Conservation (phyloP, 306 rosid species). For the Malus orientalis region DNA sequence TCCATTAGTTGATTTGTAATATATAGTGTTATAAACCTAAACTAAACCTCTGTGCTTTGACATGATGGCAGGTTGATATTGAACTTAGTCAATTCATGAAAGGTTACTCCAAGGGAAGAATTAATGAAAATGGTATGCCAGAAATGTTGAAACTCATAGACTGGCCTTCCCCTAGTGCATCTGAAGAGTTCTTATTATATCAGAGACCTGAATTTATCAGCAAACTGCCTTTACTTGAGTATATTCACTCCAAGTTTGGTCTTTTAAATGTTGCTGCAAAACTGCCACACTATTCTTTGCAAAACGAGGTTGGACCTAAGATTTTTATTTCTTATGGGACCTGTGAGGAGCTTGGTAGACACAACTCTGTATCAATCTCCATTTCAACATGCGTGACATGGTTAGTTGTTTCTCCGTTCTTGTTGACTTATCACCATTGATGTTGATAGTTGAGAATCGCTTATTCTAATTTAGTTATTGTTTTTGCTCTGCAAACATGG, state of each 20-base stretch:
- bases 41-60: slow-evolving; percentile 18
- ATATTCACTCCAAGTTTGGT: slow-evolving; percentile 97
- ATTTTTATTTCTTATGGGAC: slow-evolving; percentile 79
- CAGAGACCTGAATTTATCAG: slow-evolving; percentile 95
- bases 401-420: slow-evolving; percentile 40
- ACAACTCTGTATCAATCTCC: slow-evolving; percentile 81
- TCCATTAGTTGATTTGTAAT: slow-evolving; percentile 2
- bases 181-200: slow-evolving; percentile 88
- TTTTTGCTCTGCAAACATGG: not conserved
- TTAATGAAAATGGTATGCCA: slow-evolving; percentile 66
- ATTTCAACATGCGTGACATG: slow-evolving; percentile 91
- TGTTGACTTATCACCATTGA: not conserved
- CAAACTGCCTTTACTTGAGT: slow-evolving; percentile 91
- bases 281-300: slow-evolving; percentile 95
- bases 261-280: slow-evolving; percentile 98
- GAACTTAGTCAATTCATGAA: slow-evolving; percentile 71
- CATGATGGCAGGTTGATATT: slow-evolving; percentile 55
- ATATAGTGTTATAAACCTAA: not conserved
- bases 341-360: slow-evolving; percentile 57
- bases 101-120: slow-evolving; percentile 66
- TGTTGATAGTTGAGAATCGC: not conserved
- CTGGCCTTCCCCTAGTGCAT: slow-evolving; percentile 95
- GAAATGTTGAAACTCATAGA: slow-evolving; percentile 75
- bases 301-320: slow-evolving; percentile 96
- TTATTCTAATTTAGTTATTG: not conserved